These are phyloP conservation scores for Aspergillus pseudotamarii DNA, from an alignment of 2,329 filamentous ascomycete species.

Conservation along the genomic window DNA sequence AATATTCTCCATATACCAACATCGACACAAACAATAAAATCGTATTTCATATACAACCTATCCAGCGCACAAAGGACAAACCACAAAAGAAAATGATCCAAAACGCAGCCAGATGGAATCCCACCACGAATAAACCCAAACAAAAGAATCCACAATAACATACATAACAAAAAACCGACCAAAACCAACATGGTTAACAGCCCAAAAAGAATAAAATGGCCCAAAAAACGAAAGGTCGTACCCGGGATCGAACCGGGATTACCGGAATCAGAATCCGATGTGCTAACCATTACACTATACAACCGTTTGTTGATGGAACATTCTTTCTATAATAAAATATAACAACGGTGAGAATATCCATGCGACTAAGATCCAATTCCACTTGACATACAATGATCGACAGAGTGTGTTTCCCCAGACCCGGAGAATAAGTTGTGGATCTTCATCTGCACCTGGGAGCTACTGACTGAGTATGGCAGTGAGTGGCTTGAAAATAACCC, in stretches of 20 bases:
- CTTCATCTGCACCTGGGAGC: too few species aligned
- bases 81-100: background rate
- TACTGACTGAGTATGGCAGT: too few species aligned
- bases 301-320: background rate
- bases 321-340: background rate
- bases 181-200: background rate
- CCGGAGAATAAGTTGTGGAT: too few species aligned
- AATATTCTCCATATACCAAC: background rate
- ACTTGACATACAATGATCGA: too few species aligned
- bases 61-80: background rate
- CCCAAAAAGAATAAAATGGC: background rate
- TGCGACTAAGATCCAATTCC: too few species aligned
- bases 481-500: too few species aligned
- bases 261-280: background rate
- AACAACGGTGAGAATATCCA: too few species aligned
- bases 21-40: background rate
- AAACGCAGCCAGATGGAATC: too few species aligned
- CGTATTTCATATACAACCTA: background rate
- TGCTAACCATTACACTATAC: conserved; percentile 4
- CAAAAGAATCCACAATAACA: too few species aligned
- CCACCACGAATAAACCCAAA: too few species aligned
- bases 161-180: too few species aligned
- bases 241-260: conserved; percentile 2
- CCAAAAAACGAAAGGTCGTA: background rate
- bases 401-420: too few species aligned